A percentile compares a stretch with the other conserved stretches of the same genome.
Evolutionary conservation across 2,329 filamentous ascomycete genomes (phyloP).

Genomic region (Colletotrichum salicis): DNA sequence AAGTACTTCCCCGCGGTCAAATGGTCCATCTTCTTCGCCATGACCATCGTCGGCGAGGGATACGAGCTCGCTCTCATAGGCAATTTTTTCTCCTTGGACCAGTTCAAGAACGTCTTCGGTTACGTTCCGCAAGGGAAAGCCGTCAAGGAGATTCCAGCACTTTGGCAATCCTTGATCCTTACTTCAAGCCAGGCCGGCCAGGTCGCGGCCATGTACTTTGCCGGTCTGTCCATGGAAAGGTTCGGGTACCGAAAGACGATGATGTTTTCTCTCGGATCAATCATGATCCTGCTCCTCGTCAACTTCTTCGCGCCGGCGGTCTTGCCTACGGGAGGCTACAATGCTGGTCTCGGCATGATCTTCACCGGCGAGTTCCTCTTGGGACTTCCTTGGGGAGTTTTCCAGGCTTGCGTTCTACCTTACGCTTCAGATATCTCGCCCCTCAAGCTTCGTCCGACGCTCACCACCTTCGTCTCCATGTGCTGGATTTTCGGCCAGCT

Average conservation of each 20-base stretch:
- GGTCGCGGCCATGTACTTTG: slow-evolving; percentile 15
- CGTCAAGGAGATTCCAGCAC: slow-evolving; percentile 49
- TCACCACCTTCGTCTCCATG: slow-evolving; percentile 52
- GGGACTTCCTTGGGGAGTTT: slow-evolving; percentile 47
- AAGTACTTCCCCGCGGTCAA: slow-evolving; percentile 24
- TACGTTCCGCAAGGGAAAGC: slow-evolving; percentile 33
- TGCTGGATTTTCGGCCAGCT: slow-evolving; percentile 54
- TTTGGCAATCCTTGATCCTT: slow-evolving; percentile 52
- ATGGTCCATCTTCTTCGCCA: slow-evolving; percentile 36
- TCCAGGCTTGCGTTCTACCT: slow-evolving; percentile 48
- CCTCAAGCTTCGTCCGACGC: slow-evolving; percentile 48
- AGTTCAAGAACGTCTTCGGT: slow-evolving; percentile 44
- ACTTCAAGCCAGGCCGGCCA: slow-evolving; percentile 17
- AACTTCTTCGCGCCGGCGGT: slow-evolving; percentile 33
- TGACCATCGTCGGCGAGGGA: slow-evolving; percentile 36
- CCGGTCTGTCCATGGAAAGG: slow-evolving; percentile 12
- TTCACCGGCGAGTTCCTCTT: slow-evolving; percentile 48
- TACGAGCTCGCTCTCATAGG: slow-evolving; percentile 48
- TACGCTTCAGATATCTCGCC: slow-evolving; percentile 50
- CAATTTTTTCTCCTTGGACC: slow-evolving; percentile 46
- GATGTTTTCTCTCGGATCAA: slow-evolving; percentile 3
- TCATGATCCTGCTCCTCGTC: slow-evolving; percentile 24
- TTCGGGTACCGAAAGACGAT: slow-evolving; percentile 31
- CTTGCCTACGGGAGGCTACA: slow-evolving; percentile 50
- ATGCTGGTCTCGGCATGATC: slow-evolving; percentile 43